Evolutionary conservation across 192 early-diverging fungal genomes (phyloP), one percentile per base, ranked within the genome.

Genomic region (Rhizoclosmatium sp.): DNA sequence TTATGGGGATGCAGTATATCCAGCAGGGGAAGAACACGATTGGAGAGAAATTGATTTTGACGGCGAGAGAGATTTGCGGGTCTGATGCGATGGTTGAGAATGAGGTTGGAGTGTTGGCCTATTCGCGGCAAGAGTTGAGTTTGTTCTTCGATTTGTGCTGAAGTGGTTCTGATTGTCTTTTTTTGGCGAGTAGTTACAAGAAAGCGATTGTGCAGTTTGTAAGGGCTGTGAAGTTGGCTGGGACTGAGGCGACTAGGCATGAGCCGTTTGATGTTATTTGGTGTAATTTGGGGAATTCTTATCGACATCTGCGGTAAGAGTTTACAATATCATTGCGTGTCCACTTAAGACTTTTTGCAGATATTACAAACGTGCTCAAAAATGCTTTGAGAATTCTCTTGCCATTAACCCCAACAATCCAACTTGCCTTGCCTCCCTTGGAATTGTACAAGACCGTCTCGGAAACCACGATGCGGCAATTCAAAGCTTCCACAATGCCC

Each of bases 1-100:
- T 89, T 69, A 87, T 95, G n/a, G 95, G 92, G 42, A 93, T 93
- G 91, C 89, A 93, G 69, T 90, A 96, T 65, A 76, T 92, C 58
- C 78, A 88, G 61, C 78, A 87, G 42, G 84, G 88, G 45, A 91
- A 91, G 76, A 69, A 87, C n/a, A 49, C 76, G 0, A 62, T 89
- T 7, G 93, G 94, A 0, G 78, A 88, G 62, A 87, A 92, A 14
- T 94, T 91, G 68, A 71, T 96, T 14, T 60, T 77, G 1, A 66
- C 75, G 2, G 91, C 92, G 45, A 74, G 79, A 21, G 59, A 54
- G 5, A 85, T 91, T 7, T 93, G 92, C 71, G 73, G 83, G 62
- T 80, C 54, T 10, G 94, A 95, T 83, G 91, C 94, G 0, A 70
- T 90, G 41, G 47, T 96, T 4, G 73, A 88, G 47, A 95, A 93